Conservation (phyloP, 768 basidiomycete species). For the Phaeotremella skinneri region DNA sequence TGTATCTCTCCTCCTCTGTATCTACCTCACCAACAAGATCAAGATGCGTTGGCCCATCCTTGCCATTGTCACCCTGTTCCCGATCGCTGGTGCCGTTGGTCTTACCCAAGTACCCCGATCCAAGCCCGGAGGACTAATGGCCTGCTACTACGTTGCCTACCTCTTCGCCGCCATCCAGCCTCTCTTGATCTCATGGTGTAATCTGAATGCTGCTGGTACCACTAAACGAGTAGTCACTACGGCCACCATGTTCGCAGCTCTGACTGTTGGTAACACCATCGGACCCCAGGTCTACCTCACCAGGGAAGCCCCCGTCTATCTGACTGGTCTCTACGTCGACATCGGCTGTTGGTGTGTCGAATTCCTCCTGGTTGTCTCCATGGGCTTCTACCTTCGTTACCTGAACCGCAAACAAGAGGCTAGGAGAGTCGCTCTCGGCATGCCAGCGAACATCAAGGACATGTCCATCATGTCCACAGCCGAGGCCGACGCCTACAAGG, state of each 20-base stretch:
- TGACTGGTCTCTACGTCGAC: conserved; percentile 48
- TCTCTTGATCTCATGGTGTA: conserved; percentile 36
- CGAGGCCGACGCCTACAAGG: conserved; percentile 46
- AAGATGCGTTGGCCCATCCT: conserved; percentile 41
- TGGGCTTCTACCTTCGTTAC: conserved; percentile 41
- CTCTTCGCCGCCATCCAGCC: conserved; percentile 34
- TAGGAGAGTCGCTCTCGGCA: conserved; percentile 38
- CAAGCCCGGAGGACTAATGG: conserved; percentile 23
- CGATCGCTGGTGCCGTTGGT: conserved; percentile 45
- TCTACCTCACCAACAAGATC: conserved; percentile 44
- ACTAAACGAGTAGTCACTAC: conserved; percentile 43
- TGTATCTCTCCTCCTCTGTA: conserved; percentile 28
- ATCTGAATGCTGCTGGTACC: conserved; percentile 39
- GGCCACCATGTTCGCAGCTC: conserved; percentile 35
- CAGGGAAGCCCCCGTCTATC: conserved; percentile 39
- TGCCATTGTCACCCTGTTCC: conserved; percentile 32
- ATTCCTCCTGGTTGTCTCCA: conserved; percentile 35
- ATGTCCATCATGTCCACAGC: conserved; percentile 44
- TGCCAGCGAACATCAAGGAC: conserved; percentile 43
- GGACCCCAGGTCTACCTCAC: conserved; percentile 48
- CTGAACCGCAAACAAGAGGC: conserved; percentile 45
- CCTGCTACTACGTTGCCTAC: conserved; percentile 18
- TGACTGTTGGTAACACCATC: conserved; percentile 38
- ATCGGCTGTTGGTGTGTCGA: conserved; percentile 42
- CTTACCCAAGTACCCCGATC: conserved; percentile 37